Conservation (phyloP, 2,329 filamentous ascomycete genomes). For the Hawksworthiomyces lignivorus region DNA sequence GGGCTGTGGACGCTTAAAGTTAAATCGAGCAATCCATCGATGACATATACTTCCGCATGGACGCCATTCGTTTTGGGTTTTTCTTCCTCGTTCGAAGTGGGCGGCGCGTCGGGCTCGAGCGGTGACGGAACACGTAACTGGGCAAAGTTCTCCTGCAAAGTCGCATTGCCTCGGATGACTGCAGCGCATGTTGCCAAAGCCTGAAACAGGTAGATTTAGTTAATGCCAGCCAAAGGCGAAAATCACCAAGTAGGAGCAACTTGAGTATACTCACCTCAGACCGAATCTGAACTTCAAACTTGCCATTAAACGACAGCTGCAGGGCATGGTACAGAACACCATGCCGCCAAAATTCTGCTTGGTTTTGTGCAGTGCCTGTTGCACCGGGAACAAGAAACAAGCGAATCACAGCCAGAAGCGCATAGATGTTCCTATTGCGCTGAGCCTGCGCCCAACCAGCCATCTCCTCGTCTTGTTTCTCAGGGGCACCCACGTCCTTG, state of each 20-base stretch:
- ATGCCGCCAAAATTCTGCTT: slow-evolving; percentile 76
- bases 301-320: slow-evolving; percentile 70
- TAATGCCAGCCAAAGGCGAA: neutral
- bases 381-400: slow-evolving; percentile 81
- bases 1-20: slow-evolving; percentile 60
- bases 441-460: slow-evolving; percentile 70
- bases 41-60: slow-evolving; percentile 66
- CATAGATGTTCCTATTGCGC: slow-evolving; percentile 85
- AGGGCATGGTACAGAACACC: slow-evolving; percentile 73
- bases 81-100: neutral
- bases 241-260: neutral
- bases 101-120: slow-evolving; percentile 28
- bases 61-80: slow-evolving; percentile 37
- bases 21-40: slow-evolving; percentile 83
- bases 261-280: slow-evolving; percentile 54
- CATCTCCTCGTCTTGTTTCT: slow-evolving; percentile 43
- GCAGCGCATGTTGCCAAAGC: slow-evolving; percentile 81
- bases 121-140: slow-evolving; percentile 69
- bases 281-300: slow-evolving; percentile 68
- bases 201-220: slow-evolving; percentile 29
- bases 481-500: slow-evolving; percentile 33
- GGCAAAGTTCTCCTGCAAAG: slow-evolving; percentile 81
- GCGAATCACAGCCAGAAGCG: slow-evolving; percentile 75
- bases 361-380: slow-evolving; percentile 72
- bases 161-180: slow-evolving; percentile 72